A percentile compares a stretch with the other conserved stretches of the same genome.
phyloP scores from a whole-genome alignment of 2,329 filamentous ascomycete genomes.

The Cordyceps fumosorosea region DNA sequence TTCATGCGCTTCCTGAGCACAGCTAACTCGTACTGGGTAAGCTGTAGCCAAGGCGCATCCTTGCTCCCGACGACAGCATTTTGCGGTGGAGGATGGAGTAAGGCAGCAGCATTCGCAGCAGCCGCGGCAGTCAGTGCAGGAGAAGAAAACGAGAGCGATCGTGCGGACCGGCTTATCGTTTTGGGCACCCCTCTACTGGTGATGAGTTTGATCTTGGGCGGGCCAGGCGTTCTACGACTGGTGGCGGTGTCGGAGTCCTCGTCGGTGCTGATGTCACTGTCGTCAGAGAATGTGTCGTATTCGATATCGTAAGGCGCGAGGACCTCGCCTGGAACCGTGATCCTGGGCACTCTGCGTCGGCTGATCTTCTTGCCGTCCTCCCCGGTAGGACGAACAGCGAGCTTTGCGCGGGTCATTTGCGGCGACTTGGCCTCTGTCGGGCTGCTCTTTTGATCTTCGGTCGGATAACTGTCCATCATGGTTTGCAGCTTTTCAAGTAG shows the following conservation, averaged over 20 bases:
- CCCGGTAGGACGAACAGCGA: constrained; percentile 36
- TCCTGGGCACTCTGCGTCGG: constrained; percentile 45
- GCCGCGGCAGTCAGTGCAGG: constrained; percentile 31
- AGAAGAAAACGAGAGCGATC: constrained; percentile 28
- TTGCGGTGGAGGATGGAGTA: constrained; percentile 52
- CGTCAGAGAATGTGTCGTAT: constrained; percentile 50
- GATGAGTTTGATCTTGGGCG: constrained; percentile 45
- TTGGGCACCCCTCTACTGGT: constrained; percentile 35
- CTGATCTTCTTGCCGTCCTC: constrained; percentile 40
- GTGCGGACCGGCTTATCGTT: constrained; percentile 34
- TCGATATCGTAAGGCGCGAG: constrained; percentile 59
- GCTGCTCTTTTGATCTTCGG: constrained; percentile 46
- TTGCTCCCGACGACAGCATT: constrained; percentile 51
- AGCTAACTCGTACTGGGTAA: constrained; percentile 59
- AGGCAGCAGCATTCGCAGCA: constrained; percentile 33
- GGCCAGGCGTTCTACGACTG: constrained; percentile 29
- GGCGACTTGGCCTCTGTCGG: constrained; percentile 48
- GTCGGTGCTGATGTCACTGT: constrained; percentile 46
- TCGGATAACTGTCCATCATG: constrained; percentile 55
- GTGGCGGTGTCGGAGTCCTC: constrained; percentile 39
- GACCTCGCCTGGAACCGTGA: constrained; percentile 61
- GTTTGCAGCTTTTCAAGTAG: constrained; percentile 52
- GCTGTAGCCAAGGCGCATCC: constrained; percentile 59
- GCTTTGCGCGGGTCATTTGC: constrained; percentile 43
- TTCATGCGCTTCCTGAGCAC: constrained; percentile 79